Conservation (phyloP, 345 rosid species). For the Fremontodendron californicum region DNA sequence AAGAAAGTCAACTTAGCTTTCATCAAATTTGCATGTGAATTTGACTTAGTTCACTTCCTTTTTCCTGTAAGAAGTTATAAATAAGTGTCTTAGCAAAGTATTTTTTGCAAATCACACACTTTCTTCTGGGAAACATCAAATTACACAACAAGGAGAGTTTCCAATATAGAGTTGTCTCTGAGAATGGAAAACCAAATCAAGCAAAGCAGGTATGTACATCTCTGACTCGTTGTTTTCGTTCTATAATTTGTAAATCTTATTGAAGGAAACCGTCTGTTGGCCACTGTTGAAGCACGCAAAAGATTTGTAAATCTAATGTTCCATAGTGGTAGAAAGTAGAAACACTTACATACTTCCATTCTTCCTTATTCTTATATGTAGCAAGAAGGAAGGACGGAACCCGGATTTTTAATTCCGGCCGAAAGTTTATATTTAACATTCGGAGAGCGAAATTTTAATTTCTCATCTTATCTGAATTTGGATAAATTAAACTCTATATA, state of each 20-base stretch:
- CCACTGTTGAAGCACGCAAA: not conserved
- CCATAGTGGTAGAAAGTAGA: not conserved
- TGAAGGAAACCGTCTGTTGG: not conserved
- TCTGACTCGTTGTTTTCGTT: not conserved
- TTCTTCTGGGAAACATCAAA: not conserved
- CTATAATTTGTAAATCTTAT: not conserved
- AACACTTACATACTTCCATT: not conserved
- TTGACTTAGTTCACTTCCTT: conserved; percentile 2
- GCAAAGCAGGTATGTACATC: not conserved
- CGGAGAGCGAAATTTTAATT: no score
- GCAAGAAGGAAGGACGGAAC: not conserved
- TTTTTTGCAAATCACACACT: not conserved
- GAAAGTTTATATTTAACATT: no score
- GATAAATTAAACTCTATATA: no score
- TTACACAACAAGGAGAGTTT: not conserved
- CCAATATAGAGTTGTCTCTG: not conserved
- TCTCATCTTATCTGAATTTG: no score
- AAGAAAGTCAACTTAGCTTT: conserved; percentile 6
- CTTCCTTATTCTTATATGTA: not conserved
- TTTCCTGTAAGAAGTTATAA: not conserved
- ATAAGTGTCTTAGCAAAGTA: not conserved
- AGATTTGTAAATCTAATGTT: no score
- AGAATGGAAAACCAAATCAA: conserved; percentile 9
- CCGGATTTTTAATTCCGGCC: no score
- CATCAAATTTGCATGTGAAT: not conserved